Evolutionary conservation across 306 rosid species (phyloP).

Genomic region (Arachis stenosperma): DNA sequence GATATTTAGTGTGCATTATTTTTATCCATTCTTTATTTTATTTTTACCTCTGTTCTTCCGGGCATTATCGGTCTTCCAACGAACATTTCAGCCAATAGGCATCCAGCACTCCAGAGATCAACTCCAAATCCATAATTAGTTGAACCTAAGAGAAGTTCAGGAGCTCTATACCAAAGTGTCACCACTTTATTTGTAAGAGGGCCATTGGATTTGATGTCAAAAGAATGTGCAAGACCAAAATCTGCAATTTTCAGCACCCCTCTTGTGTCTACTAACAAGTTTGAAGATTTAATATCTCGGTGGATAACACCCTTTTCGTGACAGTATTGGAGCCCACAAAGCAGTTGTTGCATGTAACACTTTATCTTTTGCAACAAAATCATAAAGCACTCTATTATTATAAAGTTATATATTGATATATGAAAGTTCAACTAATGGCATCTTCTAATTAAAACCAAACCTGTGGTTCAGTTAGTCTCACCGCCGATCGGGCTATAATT

Average conservation of each 20-base stretch:
- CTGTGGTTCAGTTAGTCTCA: conserved; percentile 62
- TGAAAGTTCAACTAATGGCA: neutral
- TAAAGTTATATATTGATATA: neutral
- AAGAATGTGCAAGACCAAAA: conserved; percentile 72
- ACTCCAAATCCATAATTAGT: conserved; percentile 70
- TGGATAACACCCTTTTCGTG: conserved; percentile 68
- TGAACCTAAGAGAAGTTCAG: conserved; percentile 77
- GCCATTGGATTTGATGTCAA: conserved; percentile 39
- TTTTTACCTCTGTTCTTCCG: conserved; percentile 71
- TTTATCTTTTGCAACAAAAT: conserved; percentile 50
- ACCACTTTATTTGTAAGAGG: conserved; percentile 71
- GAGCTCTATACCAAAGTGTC: conserved; percentile 84
- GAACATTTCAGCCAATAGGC: conserved; percentile 70
- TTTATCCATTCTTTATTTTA: too few relatives aligned
- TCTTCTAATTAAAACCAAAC: conserved; percentile 29
- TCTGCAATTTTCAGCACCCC: conserved; percentile 75
- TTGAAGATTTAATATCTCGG: conserved; percentile 68
- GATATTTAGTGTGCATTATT: too few relatives aligned
- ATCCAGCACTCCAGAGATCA: conserved; percentile 86
- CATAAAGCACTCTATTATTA: neutral
- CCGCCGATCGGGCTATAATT: conserved; percentile 54
- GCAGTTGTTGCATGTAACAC: conserved; percentile 69
- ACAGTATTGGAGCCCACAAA: conserved; percentile 68
- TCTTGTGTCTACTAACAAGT: conserved; percentile 62
- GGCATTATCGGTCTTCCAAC: conserved; percentile 67